phyloP scores from a whole-genome alignment of 306 rosid genomes.

The Rosa lucieae region DNA sequence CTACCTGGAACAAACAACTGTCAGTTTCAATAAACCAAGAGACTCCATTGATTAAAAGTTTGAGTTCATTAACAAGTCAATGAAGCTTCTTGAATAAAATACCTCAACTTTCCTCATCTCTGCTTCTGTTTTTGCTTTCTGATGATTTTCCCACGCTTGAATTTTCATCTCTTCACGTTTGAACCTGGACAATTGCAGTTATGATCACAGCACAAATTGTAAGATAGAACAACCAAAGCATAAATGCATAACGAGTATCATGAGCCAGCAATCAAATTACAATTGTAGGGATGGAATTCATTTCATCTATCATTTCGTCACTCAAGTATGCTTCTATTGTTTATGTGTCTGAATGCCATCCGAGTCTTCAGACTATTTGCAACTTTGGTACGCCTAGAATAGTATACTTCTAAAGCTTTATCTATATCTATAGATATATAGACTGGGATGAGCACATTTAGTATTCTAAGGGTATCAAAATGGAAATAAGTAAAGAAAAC shows the following conservation, averaged over 20 bases:
- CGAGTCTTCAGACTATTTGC: neutral
- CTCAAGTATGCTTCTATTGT: neutral
- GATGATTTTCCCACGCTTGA: conserved; percentile 96
- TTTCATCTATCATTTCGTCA: conserved; percentile 2
- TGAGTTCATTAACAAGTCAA: too few relatives aligned
- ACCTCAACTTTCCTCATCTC: conserved; percentile 95
- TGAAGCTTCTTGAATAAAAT: conserved; percentile 4
- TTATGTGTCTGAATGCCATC: neutral
- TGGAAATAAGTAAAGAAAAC: neutral
- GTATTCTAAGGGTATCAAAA: neutral
- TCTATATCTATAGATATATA: neutral
- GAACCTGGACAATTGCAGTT: conserved; percentile 58
- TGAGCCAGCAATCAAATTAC: neutral
- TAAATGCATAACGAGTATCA: neutral
- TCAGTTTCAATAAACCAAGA: neutral
- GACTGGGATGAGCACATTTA: neutral
- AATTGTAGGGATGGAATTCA: neutral
- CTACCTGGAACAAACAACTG: conserved; percentile 58
- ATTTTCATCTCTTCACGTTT: conserved; percentile 95
- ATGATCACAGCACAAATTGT: conserved; percentile 30
- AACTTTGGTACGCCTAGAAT: neutral
- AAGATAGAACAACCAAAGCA: conserved; percentile 15
- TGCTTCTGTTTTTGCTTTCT: conserved; percentile 96
- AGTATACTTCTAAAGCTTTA: neutral
- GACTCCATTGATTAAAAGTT: neutral